Evolutionary conservation across 2,329 filamentous ascomycete species (phyloP), one percentile per base, ranked within the genome.

Genomic region (Clarireedia hainanense): DNA sequence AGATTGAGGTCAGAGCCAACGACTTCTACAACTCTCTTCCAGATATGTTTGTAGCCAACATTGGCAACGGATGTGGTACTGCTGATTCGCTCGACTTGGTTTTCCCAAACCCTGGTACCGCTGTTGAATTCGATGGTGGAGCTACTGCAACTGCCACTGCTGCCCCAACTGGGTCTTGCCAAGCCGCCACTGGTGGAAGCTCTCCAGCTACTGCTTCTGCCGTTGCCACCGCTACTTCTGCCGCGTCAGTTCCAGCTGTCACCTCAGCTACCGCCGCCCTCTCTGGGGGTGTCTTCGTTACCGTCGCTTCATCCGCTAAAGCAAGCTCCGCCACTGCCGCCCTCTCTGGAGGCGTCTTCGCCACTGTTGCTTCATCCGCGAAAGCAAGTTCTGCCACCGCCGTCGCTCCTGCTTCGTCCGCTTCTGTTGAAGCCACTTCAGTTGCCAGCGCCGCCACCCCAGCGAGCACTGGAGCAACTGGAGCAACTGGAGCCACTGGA

Each of bases 1-100:
- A 65, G 3, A 51, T 70, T 27, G 42, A 59, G 5, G 60, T 65
- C 47, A 62, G 69, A n/a, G 69, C 68, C 45, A 65, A 81, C 55
- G 70, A 75, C 1, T 80, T 80, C 61, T 80, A 85, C 59, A 68
- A 80, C 40, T 69, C 73, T 0, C 84, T 95, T 12, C 89, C 90
- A 0, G 75, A 84, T 56, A 86, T 95, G 81, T 85, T 91, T 53
- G 77, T 85, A 0, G 85, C 87, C 64, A 95, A 94, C 72, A 73
- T 91, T 58, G 70, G 52, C 17, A 58, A 61, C 34, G 77, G 78
- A 56, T 90, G 86, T 71, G 66, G 50, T 0, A 86, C 83, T 12
- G 65, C 63, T 0, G 79, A 83, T 40, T 66, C 68, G 15, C 67
- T 72, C 3, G 83, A 90, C 62, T 75, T 87, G 59, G 68, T 74